These are phyloP conservation scores for Lactuca sativa DNA, from an alignment of 129 eudicot species.

Conservation along the genomic window DNA sequence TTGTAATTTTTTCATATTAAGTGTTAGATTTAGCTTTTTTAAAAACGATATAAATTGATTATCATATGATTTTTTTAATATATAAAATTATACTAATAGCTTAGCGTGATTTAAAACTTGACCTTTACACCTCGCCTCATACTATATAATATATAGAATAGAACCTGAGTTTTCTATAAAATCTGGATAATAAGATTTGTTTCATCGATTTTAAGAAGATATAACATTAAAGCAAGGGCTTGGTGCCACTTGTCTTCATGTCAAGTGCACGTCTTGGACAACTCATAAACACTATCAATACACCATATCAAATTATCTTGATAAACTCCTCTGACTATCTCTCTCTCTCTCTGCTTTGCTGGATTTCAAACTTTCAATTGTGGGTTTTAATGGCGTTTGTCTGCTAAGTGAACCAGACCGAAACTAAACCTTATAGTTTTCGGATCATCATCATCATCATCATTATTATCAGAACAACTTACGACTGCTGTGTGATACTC, in stretches of 20 bases:
- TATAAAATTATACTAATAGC: no score
- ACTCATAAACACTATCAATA: conserved; percentile 30
- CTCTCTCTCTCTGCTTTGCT: conserved; percentile 23
- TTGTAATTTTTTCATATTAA: no score
- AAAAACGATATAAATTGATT: no score
- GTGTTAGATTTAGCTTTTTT: no score
- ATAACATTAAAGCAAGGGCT: neutral
- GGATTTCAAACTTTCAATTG: conserved; percentile 10
- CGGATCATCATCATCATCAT: conserved; percentile 10
- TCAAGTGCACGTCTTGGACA: conserved; percentile 38
- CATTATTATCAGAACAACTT: neutral
- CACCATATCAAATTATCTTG: conserved; percentile 23
- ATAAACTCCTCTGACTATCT: conserved; percentile 38
- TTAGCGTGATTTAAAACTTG: no score
- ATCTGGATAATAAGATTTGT: neutral
- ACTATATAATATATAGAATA: no score
- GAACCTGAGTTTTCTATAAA: no score
- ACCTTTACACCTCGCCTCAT: no score
- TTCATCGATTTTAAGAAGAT: neutral
- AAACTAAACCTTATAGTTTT: neutral
- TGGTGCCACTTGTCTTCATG: conserved; percentile 34
- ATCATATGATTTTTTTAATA: no score
- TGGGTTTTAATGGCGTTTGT: conserved; percentile 12
- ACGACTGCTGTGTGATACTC: conserved; percentile 2
- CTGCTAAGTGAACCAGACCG: neutral